Conservation (phyloP, 179 eudicot genomes). For the Drosera spatulata region DNA sequence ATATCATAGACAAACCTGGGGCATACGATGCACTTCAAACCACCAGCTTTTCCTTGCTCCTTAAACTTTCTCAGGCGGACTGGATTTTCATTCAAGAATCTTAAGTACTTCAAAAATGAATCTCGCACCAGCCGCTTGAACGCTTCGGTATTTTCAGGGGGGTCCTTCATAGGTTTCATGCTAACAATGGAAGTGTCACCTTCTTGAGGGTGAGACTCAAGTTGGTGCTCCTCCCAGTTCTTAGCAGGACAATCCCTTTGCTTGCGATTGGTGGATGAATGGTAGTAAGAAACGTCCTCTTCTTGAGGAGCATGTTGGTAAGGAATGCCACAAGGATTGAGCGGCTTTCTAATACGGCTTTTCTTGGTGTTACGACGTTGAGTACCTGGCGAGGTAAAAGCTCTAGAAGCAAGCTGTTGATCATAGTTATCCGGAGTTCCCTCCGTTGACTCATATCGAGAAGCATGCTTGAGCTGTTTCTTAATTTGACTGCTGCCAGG, state of each 20-base stretch:
- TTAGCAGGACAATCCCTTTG: slow-evolving; percentile 4
- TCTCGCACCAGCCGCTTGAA: slow-evolving; percentile 12
- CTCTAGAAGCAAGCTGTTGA: slow-evolving; percentile 2
- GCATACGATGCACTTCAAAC: slow-evolving; percentile 22
- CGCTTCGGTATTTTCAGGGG: slow-evolving; percentile 12
- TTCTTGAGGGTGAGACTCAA: slow-evolving; percentile 5
- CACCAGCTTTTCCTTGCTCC: slow-evolving; percentile 16
- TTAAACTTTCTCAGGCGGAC: slow-evolving; percentile 12
- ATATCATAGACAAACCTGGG: slow-evolving; percentile 18
- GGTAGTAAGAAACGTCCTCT: slow-evolving; percentile 1
- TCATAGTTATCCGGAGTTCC: not conserved
- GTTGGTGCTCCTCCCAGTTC: slow-evolving; percentile 4
- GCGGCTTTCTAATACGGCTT: slow-evolving; percentile 10
- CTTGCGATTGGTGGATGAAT: slow-evolving; percentile 2
- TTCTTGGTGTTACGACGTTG: slow-evolving; percentile 4
- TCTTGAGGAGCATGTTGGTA: slow-evolving; percentile 3
- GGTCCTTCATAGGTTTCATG: slow-evolving; percentile 16
- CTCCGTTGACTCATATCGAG: not conserved
- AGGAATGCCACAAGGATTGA: slow-evolving; percentile 8
- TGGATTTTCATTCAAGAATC: slow-evolving; percentile 11
- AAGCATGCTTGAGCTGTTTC: slow-evolving; percentile 11
- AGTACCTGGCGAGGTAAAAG: slow-evolving; percentile 1
- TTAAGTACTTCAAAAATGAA: slow-evolving; percentile 17
- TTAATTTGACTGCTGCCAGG: slow-evolving; percentile 6
- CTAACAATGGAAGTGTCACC: slow-evolving; percentile 11